Base-by-base conservation (phyloP, 768 basidiomycete species). In the Mycena maculata region DNA sequence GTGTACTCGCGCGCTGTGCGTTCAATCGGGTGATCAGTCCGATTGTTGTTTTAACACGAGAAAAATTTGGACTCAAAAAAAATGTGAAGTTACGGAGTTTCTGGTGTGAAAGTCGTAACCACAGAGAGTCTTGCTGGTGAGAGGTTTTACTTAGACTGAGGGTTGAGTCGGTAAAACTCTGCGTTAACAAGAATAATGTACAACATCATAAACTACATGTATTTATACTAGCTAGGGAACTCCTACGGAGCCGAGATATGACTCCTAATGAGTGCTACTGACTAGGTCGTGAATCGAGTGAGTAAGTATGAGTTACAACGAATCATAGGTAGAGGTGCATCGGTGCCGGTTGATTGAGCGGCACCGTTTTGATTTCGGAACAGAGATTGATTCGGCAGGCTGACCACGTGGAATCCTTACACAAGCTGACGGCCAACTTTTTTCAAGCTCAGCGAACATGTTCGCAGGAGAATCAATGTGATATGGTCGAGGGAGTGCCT, bases 401-500 rank as follows among this genome's bases (percentile, higher is more conserved):
- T n/a, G n/a, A n/a, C n/a, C n/a, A n/a, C n/a, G n/a, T n/a, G n/a
- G n/a, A n/a, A n/a, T n/a, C n/a, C n/a, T n/a, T n/a, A n/a, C n/a
- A n/a, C n/a, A 38, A 47, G 2, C 38, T 48, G 54, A 39, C 45
- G 50, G 45, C 31, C n/a, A 56, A 22, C 13, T 5, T 11, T 41
- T 44, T 56, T 50, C 20, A 18, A 54, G 7, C 36, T 63, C 65
- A 52, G 61, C 65, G n/a, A n/a, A 28, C n/a, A 9, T 25, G n/a
- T 6, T 39, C 18, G 38, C 66, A 45, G 55, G 62, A 42, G 61
- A 63, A 45, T n/a, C 41, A 56, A 5, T 63, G 65, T 70, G 65
- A 70, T 23, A 45, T 25, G n/a, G n/a, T 28, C 36, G 31, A 31
- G 60, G 65, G 48, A 47, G 13, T 10, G 62, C 76, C 78, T 78